Conservation (phyloP, 2,329 filamentous ascomycete species). For the Knoxdaviesia proteae region DNA sequence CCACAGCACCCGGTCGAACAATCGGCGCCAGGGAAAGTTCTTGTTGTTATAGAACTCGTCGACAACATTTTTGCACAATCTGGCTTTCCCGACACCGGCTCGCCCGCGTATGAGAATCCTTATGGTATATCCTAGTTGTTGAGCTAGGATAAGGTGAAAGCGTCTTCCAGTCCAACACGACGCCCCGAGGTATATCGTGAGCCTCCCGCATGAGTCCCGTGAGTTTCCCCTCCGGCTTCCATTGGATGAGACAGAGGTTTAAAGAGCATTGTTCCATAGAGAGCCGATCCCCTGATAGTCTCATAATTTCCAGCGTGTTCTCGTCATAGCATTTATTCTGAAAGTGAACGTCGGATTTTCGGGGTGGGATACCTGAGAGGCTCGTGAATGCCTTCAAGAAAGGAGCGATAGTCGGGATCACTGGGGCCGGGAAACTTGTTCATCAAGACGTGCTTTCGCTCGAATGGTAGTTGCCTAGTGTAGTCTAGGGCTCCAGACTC, state of each 20-base stretch:
- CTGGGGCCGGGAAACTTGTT: slow-evolving; percentile 10
- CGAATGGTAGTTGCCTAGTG: slow-evolving; percentile 8
- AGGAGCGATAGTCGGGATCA: slow-evolving; percentile 5
- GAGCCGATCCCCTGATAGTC: slow-evolving; percentile 14
- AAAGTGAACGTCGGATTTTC: slow-evolving; percentile 8
- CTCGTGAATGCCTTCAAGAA: slow-evolving; percentile 6
- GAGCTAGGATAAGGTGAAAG: not conserved
- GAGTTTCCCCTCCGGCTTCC: no score
- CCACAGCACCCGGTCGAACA: slow-evolving; percentile 18
- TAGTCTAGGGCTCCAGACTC: slow-evolving; percentile 8
- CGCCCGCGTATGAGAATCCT: slow-evolving; percentile 16
- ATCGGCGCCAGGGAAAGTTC: slow-evolving; percentile 7
- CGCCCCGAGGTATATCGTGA: no score
- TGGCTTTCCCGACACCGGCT: slow-evolving; percentile 19
- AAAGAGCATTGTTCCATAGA: slow-evolving; percentile 17
- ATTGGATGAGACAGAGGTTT: slow-evolving; percentile 16
- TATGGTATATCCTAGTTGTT: slow-evolving; percentile 3
- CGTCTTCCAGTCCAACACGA: no score
- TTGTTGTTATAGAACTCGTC: slow-evolving; percentile 11
- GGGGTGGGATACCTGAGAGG: slow-evolving; percentile 3
- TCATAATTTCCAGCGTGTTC: slow-evolving; percentile 12
- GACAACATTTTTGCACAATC: slow-evolving; percentile 20
- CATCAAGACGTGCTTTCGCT: slow-evolving; percentile 8
- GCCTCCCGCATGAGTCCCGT: no score
- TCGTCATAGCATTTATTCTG: no score